These are phyloP conservation scores for Mucor circinelloides DNA, from an alignment of 371 early-diverging fungal species.

Conservation along the genomic window DNA sequence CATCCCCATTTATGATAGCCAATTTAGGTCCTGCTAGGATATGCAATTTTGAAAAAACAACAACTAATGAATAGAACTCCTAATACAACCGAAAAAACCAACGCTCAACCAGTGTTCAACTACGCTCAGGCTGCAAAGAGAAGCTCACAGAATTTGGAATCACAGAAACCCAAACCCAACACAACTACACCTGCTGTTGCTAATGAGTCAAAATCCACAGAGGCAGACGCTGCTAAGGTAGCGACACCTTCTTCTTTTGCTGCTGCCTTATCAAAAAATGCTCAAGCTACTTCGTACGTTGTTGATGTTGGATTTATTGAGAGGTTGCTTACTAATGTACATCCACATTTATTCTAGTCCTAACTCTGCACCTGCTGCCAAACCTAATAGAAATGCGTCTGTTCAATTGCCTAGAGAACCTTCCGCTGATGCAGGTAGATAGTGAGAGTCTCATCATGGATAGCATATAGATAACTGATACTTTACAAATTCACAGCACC, in stretches of 20 bases:
- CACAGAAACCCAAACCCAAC: constrained; percentile 14
- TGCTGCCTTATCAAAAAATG: constrained; percentile 33
- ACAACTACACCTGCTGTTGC: constrained; percentile 11
- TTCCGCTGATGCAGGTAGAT: constrained; percentile 32
- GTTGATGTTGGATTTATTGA: neutral
- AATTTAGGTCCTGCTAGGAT: constrained; percentile 38
- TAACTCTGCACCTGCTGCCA: constrained; percentile 1
- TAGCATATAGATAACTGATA: neutral
- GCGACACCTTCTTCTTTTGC: constrained; percentile 37
- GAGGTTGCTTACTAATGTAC: neutral
- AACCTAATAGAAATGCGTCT: constrained; percentile 22
- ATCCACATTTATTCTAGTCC: neutral
- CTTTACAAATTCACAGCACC: constrained; percentile 18
- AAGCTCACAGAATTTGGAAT: constrained; percentile 35
- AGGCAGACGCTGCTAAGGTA: constrained; percentile 21
- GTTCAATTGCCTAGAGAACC: constrained; percentile 40
- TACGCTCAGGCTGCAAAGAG: constrained; percentile 51
- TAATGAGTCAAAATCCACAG: constrained; percentile 15
- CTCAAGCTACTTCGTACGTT: constrained; percentile 18
- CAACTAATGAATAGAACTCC: constrained; percentile 51
- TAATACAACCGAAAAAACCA: constrained; percentile 34
- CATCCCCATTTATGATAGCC: neutral
- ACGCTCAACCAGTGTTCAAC: constrained; percentile 46
- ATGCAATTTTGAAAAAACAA: constrained; percentile 39
- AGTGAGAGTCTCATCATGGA: neutral